phyloP scores from a whole-genome alignment of 2,329 filamentous ascomycete genomes.

The Cercospora brassicicola region DNA sequence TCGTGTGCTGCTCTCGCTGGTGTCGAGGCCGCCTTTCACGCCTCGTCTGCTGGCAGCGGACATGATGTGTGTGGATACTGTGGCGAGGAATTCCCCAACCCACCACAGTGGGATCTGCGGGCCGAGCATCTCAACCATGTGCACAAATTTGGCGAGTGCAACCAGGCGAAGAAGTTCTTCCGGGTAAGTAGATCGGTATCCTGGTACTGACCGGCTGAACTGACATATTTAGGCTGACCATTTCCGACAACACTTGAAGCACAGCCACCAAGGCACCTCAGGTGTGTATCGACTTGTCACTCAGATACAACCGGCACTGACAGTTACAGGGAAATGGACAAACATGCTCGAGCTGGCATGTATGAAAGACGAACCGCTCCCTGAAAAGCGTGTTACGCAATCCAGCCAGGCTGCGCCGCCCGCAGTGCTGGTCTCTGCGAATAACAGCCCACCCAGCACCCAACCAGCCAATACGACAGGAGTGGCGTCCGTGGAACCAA shows the following conservation, averaged over 20 bases:
- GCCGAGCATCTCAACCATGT: slow-evolving; percentile 83
- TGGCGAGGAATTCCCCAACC: slow-evolving; percentile 85
- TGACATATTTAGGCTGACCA: slow-evolving; percentile 66
- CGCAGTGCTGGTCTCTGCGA: slow-evolving; percentile 33
- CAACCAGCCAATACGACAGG: slow-evolving; percentile 6
- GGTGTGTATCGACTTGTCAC: slow-evolving; percentile 3
- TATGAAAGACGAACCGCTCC: slow-evolving; percentile 82
- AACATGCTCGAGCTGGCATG: slow-evolving; percentile 96
- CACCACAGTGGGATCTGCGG: slow-evolving; percentile 83
- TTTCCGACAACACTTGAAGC: slow-evolving; percentile 96
- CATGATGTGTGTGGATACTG: slow-evolving; percentile 91
- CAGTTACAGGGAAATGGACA: slow-evolving; percentile 87
- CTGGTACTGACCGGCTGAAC: not conserved
- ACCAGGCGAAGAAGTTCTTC: slow-evolving; percentile 97
- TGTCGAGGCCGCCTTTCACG: slow-evolving; percentile 79
- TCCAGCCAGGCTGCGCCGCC: slow-evolving; percentile 25
- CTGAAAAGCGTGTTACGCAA: slow-evolving; percentile 39
- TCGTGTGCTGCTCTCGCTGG: slow-evolving; percentile 82
- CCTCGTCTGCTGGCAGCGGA: slow-evolving; percentile 62
- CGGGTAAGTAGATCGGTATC: slow-evolving; percentile 44
- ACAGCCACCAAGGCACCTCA: slow-evolving; percentile 44
- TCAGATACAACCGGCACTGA: not conserved
- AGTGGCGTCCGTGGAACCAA: slow-evolving; percentile 8
- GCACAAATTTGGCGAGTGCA: slow-evolving; percentile 98
- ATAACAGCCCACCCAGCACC: slow-evolving; percentile 20